These are phyloP conservation scores for Aspergillus saccharolyticus DNA, from an alignment of 495 filamentous ascomycete genomes.

Conservation along the genomic window DNA sequence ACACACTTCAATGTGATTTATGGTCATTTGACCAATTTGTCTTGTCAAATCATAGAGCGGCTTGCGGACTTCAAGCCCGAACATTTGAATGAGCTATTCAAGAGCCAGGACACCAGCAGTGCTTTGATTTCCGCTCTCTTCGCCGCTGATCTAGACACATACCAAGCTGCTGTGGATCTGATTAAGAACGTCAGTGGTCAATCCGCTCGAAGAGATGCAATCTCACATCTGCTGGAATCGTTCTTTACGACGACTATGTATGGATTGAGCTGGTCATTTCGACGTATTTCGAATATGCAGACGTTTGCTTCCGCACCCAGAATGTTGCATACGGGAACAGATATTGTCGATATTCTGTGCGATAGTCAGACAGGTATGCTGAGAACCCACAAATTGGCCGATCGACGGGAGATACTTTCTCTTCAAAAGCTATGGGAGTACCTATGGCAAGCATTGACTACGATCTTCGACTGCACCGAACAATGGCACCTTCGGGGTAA, in stretches of 20 bases:
- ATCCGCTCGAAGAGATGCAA: conserved; percentile 64
- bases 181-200: conserved; percentile 74
- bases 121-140: conserved; percentile 65
- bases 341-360: conserved; percentile 77
- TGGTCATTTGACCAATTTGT: conserved; percentile 59
- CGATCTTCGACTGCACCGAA: conserved; percentile 80
- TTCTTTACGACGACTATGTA: conserved; percentile 60
- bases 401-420: conserved; percentile 54
- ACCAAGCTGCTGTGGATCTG: conserved; percentile 69
- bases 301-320: conserved; percentile 63
- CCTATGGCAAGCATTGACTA: conserved; percentile 70
- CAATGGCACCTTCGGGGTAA: conserved; percentile 64
- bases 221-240: conserved; percentile 60
- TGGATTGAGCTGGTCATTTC: conserved; percentile 56
- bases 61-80: conserved; percentile 65
- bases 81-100: conserved; percentile 60
- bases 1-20: conserved; percentile 70
- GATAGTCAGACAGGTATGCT: conserved; percentile 76
- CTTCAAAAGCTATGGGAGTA: conserved; percentile 74
- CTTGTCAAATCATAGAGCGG: conserved; percentile 68
- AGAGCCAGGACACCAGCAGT: conserved; percentile 55
- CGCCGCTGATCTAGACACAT: conserved; percentile 63
- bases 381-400: conserved; percentile 54
- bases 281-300: conserved; percentile 49
- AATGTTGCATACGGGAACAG: conserved; percentile 66